These are phyloP conservation scores for Poa annua DNA, from an alignment of 176 grass and related monocot genomes.

Conservation along the genomic window DNA sequence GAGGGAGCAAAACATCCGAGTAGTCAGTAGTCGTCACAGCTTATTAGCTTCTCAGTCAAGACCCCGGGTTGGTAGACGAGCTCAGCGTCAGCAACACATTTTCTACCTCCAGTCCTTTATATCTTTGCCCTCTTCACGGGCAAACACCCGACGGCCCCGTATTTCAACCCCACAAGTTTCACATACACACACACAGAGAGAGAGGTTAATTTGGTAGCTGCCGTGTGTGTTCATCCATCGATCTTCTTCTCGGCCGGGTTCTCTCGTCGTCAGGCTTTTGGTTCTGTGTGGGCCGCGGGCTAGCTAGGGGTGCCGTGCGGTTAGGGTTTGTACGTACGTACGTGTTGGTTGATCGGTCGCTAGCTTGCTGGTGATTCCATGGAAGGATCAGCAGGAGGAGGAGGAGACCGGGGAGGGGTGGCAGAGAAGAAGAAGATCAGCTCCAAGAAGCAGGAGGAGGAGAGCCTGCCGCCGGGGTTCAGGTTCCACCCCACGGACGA, in stretches of 20 bases:
- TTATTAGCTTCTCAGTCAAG: constrained; percentile 52
- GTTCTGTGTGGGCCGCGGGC: no score
- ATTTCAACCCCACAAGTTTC: constrained; percentile 18
- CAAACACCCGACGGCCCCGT: neutral
- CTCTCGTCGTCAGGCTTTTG: neutral
- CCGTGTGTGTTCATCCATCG: neutral
- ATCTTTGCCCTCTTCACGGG: constrained; percentile 50
- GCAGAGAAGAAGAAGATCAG: constrained; percentile 39
- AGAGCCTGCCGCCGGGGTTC: constrained; percentile 91
- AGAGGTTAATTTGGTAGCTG: neutral
- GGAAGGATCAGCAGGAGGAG: constrained; percentile 39
- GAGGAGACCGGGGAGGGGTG: constrained; percentile 43
- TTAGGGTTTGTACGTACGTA: neutral
- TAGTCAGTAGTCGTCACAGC: neutral
- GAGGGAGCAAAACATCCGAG: neutral
- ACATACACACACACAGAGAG: neutral
- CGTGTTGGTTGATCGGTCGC: constrained; percentile 22
- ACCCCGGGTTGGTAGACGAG: constrained; percentile 60
- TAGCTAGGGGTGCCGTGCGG: neutral
- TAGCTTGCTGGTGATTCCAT: neutral
- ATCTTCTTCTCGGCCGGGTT: no score
- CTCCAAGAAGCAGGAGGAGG: constrained; percentile 39
- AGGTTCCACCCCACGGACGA: constrained; percentile 97
- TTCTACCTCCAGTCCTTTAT: constrained; percentile 31
- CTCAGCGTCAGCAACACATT: constrained; percentile 58